Percentiles rank a stretch among this genome's conserved stretches.
These are phyloP conservation scores for Moricandia arvensis DNA, from an alignment of 345 rosid genomes.

Conservation along the genomic window DNA sequence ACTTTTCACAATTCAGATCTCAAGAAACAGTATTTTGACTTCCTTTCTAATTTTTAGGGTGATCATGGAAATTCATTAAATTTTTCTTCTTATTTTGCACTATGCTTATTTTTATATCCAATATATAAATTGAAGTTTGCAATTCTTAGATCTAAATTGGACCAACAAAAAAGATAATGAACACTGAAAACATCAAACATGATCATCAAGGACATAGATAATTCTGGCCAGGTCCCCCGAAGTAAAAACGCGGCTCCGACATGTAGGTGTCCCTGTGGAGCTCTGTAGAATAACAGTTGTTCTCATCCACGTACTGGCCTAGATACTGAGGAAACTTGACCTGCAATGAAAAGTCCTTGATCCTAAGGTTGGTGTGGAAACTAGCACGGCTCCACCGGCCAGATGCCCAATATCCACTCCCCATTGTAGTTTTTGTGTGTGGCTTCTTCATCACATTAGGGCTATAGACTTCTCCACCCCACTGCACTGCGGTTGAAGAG, in stretches of 20 bases:
- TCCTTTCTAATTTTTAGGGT: background rate
- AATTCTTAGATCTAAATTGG: background rate
- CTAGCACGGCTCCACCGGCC: constrained; percentile 8
- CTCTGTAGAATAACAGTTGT: constrained; percentile 33
- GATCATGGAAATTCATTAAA: background rate
- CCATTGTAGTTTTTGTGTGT: constrained; percentile 58
- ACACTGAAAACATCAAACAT: background rate
- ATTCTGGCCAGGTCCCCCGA: constrained; percentile 52
- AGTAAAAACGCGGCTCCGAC: constrained; percentile 43
- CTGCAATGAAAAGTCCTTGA: constrained; percentile 39
- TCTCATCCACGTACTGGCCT: constrained; percentile 27
- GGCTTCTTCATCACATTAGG: constrained; percentile 42
- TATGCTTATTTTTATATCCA: background rate
- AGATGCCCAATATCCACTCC: constrained; percentile 43
- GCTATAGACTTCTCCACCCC: constrained; percentile 66
- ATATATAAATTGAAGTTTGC: background rate
- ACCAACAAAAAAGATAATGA: background rate
- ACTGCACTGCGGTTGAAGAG: constrained; percentile 45
- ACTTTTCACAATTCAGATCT: background rate
- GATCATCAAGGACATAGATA: constrained; percentile 30
- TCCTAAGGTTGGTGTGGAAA: constrained; percentile 41
- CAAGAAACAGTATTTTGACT: background rate
- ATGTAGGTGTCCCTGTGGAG: constrained; percentile 15
- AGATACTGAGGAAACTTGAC: constrained; percentile 45
- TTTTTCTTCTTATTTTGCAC: background rate